Base-by-base conservation (phyloP, 164 flowering plant genomes). In the Chimonanthus praecox region DNA sequence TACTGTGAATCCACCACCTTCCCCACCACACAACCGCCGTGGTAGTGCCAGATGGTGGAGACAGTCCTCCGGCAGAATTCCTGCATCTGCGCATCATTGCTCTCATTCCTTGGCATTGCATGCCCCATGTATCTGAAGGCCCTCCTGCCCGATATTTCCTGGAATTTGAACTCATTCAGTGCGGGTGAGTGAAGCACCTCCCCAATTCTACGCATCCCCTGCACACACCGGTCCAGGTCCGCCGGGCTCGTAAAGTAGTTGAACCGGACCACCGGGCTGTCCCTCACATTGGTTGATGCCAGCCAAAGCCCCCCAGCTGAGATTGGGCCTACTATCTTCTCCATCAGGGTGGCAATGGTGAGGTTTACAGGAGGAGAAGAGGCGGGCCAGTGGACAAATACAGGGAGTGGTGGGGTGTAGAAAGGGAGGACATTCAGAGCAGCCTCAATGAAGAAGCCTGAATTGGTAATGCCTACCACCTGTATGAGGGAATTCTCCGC, bases 11-110 rank as follows among this genome's bases (percentile, higher is more conserved):
- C 94, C 5, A 94, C 97, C 51, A 92, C 98, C 80, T 83, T 88
- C 49, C 98, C 98, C 20, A 83, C 84, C 5, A 89, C 72, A 70
- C 96, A 88, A 11, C 98, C 98, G 0, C 98, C 98, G 68, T 94
- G 97, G 75, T 94, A 94, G 69, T 94, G 98, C 98, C 98, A 94
- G 48, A 94, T 90, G 43, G 97, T 94, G 73, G 83, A 88, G n/a
- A 94, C 98, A 3, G 97, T 90, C 5, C 86, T 81, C 9, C 85
- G 78, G 68, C 98, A 94, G 78, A 88, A 94, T 7, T 91, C 89
- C 4, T 73, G 88, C 94, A 94, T 80, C 73, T 43, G 47, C 18
- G 1, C 76, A 51, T 82, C 69, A 60, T 87, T 49, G 0, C 84
- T 76, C 63, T n/a, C 77, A 18, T 87, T 83, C 4, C n/a, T 47